Base-by-base conservation (phyloP, 257 asterid genomes). In the Paraleonurus japonicus region DNA sequence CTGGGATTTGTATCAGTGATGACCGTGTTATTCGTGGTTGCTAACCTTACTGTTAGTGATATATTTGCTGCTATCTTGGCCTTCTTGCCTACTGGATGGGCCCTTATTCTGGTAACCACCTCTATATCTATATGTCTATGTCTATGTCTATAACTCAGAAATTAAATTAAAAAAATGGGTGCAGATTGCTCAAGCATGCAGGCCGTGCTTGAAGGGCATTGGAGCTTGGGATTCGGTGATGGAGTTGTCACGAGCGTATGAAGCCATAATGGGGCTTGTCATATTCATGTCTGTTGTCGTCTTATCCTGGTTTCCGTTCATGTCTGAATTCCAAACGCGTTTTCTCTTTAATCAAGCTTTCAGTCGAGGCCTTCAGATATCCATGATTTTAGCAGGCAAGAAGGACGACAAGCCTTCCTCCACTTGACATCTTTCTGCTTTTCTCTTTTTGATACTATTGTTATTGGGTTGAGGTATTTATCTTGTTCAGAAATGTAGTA, bases 151-250 rank as follows among this genome's bases (percentile, higher is more conserved):
- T 35, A 1, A 7, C 12, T 35, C 12, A 7, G 12, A 35, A 7
- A 35, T 7, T 8, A 35, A 35, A 35, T 9, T 0, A 33, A 7
- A 33, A 33, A 15, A 43, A 45, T 70, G n/a, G 51, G 51, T n/a
- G 77, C 77, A 73, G 77, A 73, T 73, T 53, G 59, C 60, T 39
- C 78, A 73, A 54, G 78, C 78, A 54, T 73, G 78, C 72, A 51
- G 67, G 19, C 67, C 72, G 3, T 65, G 66, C 15, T 12, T 73
- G 67, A 73, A 53, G 67, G 27, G 72, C 0, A 73, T 73, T 3
- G 78, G 78, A 7, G 61, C 30, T 6, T 73, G 78, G 78, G 78
- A 39, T 23, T 73, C 78, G 1, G 78, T 73, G 61, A 73, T 73
- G 78, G 78, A 73, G 26, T 39, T 73, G 24, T 73, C 72, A 0